A percentile compares a stretch with the other conserved stretches of the same genome.
These are phyloP conservation scores for Xylaria sp. DNA, from an alignment of 2,329 filamentous ascomycete genomes.

Conservation along the genomic window DNA sequence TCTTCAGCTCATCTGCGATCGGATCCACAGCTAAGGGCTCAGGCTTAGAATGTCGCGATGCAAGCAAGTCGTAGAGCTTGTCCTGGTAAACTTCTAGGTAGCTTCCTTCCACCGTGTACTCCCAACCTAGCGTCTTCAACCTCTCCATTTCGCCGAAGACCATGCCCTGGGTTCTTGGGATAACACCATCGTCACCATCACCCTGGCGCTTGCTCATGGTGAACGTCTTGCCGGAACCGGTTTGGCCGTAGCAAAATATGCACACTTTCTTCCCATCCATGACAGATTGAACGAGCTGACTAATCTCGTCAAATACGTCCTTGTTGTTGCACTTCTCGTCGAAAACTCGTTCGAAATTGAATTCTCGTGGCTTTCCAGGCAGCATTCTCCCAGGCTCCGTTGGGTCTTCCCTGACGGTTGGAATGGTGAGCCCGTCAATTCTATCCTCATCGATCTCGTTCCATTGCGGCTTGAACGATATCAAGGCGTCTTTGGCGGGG, in stretches of 20 bases:
- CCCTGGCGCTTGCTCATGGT: constrained; percentile 72
- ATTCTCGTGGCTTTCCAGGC: constrained; percentile 79
- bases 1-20: constrained; percentile 40
- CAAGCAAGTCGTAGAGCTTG: constrained; percentile 87
- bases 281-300: constrained; percentile 93
- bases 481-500: constrained; percentile 65
- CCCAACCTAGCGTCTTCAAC: constrained; percentile 90
- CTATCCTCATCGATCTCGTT: constrained; percentile 71
- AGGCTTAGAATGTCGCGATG: constrained; percentile 71
- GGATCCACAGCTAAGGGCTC: constrained; percentile 55
- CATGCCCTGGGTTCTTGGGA: constrained; percentile 88
- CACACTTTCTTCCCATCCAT: constrained; percentile 98
- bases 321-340: constrained; percentile 76
- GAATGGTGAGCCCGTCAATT: constrained; percentile 82
- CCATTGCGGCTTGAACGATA: constrained; percentile 76
- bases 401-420: constrained; percentile 82
- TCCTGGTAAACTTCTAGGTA: constrained; percentile 99
- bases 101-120: constrained; percentile 89
- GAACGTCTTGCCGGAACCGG: constrained; percentile 93
- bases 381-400: constrained; percentile 67
- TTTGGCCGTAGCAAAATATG: constrained; percentile 98
- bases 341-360: constrained; percentile 94
- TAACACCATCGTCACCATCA: constrained; percentile 84
- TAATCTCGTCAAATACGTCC: constrained; percentile 94
- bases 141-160: constrained; percentile 88